These are phyloP conservation scores for Ustilago crameri DNA, from an alignment of 1,284 basidiomycete species.

Conservation along the genomic window DNA sequence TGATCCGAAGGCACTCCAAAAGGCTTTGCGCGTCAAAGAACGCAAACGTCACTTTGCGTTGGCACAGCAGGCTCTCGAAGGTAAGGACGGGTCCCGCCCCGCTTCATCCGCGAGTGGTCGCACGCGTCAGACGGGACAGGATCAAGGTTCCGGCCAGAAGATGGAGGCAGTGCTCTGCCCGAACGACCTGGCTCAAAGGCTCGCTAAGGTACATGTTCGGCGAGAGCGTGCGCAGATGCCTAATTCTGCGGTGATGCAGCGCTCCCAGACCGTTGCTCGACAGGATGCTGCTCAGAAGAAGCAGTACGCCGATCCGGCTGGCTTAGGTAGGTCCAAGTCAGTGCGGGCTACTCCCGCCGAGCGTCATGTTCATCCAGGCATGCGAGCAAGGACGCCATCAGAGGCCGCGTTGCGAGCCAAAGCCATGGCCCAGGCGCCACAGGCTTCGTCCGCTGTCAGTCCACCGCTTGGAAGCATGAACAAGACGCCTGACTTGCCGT, in stretches of 20 bases:
- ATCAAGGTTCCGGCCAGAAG: conserved; percentile 9
- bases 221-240: conserved; percentile 24
- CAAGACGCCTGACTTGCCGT: conserved; percentile 40
- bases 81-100: conserved; percentile 19
- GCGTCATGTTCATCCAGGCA: conserved; percentile 28
- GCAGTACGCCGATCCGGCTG: conserved; percentile 7
- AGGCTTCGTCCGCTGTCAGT: conserved; percentile 16
- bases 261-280: conserved; percentile 37
- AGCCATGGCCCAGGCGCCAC: conserved; percentile 35
- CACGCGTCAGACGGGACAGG: conserved; percentile 12
- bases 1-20: conserved; percentile 45
- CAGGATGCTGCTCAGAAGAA: conserved; percentile 18
- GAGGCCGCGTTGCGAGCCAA: conserved; percentile 46
- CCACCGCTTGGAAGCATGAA: conserved; percentile 9
- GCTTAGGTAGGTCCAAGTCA: conserved; percentile 34
- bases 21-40: conserved; percentile 40
- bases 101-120: conserved; percentile 7
- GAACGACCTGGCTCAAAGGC: conserved; percentile 32
- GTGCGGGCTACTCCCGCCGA: conserved; percentile 34
- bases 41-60: conserved; percentile 45
- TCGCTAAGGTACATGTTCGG: conserved; percentile 36
- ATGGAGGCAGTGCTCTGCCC: conserved; percentile 23
- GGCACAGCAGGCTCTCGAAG: conserved; percentile 35
- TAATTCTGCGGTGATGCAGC: conserved; percentile 27
- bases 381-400: conserved; percentile 40